phyloP scores from a whole-genome alignment of 2,329 filamentous ascomycete genomes.

The Trichophyton mentagrophytes region DNA sequence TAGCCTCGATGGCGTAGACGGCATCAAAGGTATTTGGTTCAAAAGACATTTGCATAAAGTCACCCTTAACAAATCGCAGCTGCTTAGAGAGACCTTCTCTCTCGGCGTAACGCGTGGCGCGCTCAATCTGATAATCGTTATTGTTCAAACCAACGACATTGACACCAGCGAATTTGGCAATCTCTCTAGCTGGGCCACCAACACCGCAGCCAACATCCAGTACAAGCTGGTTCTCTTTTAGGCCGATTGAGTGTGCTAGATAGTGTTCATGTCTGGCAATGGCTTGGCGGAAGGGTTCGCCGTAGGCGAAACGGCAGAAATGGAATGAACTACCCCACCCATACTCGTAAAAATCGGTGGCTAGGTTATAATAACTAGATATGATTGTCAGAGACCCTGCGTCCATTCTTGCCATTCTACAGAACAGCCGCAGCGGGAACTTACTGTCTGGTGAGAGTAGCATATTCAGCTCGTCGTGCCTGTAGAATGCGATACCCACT shows the following conservation, averaged over 20 bases:
- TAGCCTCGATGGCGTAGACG: slow-evolving; percentile 95
- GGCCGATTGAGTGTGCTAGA: slow-evolving; percentile 75
- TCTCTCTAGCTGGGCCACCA: slow-evolving; percentile 86
- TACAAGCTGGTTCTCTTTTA: slow-evolving; percentile 77
- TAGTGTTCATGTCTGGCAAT: slow-evolving; percentile 97
- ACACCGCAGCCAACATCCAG: slow-evolving; percentile 96
- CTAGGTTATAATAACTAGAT: slow-evolving; percentile 81
- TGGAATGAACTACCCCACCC: slow-evolving; percentile 96
- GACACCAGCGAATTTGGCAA: slow-evolving; percentile 84
- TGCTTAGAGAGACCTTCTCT: slow-evolving; percentile 72
- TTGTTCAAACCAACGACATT: slow-evolving; percentile 93
- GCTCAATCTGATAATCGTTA: slow-evolving; percentile 97
- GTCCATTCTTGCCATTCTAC: neutral
- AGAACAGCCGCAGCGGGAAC: slow-evolving; percentile 23
- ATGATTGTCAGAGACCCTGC: neutral
- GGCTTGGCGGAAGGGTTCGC: slow-evolving; percentile 78
- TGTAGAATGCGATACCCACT: slow-evolving; percentile 24
- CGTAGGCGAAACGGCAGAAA: slow-evolving; percentile 83
- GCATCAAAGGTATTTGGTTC: slow-evolving; percentile 84
- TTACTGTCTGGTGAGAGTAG: slow-evolving; percentile 82
- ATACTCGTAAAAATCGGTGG: slow-evolving; percentile 93
- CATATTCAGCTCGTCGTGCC: slow-evolving; percentile 77
- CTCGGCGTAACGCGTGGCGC: slow-evolving; percentile 70
- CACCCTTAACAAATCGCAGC: slow-evolving; percentile 79
- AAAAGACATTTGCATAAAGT: slow-evolving; percentile 99